These are phyloP conservation scores for Globisporangium spiculum DNA, from an alignment of 352 stramenopile species.

Conservation along the genomic window DNA sequence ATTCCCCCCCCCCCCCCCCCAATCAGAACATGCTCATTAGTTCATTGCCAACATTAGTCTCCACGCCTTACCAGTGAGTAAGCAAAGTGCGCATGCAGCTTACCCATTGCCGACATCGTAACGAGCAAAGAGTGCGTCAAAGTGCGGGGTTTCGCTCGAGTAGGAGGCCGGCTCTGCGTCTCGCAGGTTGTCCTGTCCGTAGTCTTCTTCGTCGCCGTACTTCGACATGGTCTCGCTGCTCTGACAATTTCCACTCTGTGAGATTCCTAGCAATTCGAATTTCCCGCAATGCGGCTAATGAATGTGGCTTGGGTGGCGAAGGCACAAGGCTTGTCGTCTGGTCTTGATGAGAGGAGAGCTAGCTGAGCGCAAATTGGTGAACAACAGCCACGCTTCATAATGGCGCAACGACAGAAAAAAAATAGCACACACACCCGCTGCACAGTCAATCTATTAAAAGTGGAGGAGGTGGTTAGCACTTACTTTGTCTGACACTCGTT, in stretches of 20 bases:
- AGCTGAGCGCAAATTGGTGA: background rate
- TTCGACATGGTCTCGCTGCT: conserved; percentile 23
- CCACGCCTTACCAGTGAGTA: background rate
- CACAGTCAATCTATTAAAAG: conserved; percentile 5
- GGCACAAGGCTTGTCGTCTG: background rate
- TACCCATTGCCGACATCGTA: conserved; percentile 47
- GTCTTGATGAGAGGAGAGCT: background rate
- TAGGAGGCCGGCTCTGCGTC: conserved; percentile 24
- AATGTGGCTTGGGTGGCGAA: background rate
- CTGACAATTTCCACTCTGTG: background rate
- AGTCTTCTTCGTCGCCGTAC: conserved; percentile 24
- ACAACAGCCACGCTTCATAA: background rate
- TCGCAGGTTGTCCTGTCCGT: conserved; percentile 13
- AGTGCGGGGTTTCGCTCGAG: conserved; percentile 59
- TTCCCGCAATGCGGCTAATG: background rate
- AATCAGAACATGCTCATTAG: background rate
- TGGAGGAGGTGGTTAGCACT: background rate
- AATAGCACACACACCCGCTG: conserved; percentile 5
- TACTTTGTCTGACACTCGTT: background rate
- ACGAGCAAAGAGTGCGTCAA: conserved; percentile 50
- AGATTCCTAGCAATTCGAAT: background rate
- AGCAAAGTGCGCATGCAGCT: background rate
- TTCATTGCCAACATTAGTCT: background rate
- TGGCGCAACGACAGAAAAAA: conserved; percentile 5
- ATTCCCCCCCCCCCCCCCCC: no score